Evolutionary conservation across 1,284 basidiomycete species (phyloP).

Genomic region (Heliocybe sulcata): DNA sequence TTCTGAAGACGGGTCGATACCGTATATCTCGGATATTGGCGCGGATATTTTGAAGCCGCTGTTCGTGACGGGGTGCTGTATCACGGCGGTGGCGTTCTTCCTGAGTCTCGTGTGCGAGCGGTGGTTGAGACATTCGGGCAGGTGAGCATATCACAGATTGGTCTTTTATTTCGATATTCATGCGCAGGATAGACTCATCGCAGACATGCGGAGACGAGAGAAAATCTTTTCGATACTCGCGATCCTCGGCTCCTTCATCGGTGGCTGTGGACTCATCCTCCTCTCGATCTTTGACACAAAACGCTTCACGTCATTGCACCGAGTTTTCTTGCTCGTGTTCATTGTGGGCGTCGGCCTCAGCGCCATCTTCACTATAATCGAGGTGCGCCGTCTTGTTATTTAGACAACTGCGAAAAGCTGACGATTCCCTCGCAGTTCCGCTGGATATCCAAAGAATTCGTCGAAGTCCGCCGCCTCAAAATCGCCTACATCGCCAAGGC

Average conservation of each 20-base stretch:
- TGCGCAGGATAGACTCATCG: constrained; percentile 37
- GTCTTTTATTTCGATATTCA: constrained; percentile 2
- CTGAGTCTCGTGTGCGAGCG: constrained; percentile 53
- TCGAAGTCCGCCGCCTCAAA: constrained; percentile 35
- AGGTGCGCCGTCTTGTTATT: too few relatives aligned
- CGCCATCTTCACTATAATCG: constrained; percentile 64
- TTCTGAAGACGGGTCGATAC: constrained; percentile 44
- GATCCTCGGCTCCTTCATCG: constrained; percentile 51
- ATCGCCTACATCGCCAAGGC: constrained; percentile 58
- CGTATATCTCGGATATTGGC: constrained; percentile 71
- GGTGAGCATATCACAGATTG: constrained; percentile 25
- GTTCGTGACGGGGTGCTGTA: constrained; percentile 53
- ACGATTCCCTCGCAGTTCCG: constrained; percentile 35
- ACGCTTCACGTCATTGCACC: constrained; percentile 13
- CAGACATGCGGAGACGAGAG: constrained; percentile 51
- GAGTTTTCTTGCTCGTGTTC: constrained; percentile 21
- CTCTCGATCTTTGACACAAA: constrained; percentile 21
- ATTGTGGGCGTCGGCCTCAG: constrained; percentile 43
- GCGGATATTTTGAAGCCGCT: constrained; percentile 66
- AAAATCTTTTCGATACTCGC: constrained; percentile 45
- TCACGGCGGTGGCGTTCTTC: constrained; percentile 57
- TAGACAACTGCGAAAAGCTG: too few relatives aligned
- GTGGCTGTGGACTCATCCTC: constrained; percentile 42
- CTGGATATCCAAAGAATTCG: constrained; percentile 56
- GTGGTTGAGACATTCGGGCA: constrained; percentile 52